Conservation (phyloP, 148 eudicot species). For the Fagopyrum homotropicum region DNA sequence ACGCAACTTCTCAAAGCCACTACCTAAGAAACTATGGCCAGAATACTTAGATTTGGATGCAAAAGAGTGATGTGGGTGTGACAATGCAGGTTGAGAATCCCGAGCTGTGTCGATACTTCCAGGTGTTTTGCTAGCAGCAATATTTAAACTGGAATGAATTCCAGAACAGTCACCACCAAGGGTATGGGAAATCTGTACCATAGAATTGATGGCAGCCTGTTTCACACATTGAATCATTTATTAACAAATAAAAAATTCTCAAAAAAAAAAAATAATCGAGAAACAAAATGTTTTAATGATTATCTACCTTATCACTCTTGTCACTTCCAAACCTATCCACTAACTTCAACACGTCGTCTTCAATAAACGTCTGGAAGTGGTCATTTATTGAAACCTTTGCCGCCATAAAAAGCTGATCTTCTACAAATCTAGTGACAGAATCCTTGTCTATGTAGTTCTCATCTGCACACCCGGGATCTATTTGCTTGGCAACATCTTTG, state of each 20-base stretch:
- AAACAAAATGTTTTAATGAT: background rate
- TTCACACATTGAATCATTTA: slow-evolving; percentile 5
- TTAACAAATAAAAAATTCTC: background rate
- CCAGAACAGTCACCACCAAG: slow-evolving; percentile 16
- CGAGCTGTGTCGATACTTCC: slow-evolving; percentile 11
- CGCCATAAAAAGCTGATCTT: slow-evolving; percentile 52
- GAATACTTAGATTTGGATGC: slow-evolving; percentile 20
- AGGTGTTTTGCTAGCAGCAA: background rate
- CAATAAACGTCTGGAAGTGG: slow-evolving; percentile 34
- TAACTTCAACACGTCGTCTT: slow-evolving; percentile 43
- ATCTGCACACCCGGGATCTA: slow-evolving; percentile 2
- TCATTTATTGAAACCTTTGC: slow-evolving; percentile 35
- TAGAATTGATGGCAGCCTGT: slow-evolving; percentile 38
- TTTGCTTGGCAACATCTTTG: slow-evolving; percentile 13
- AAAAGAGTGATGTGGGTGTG: slow-evolving; percentile 14
- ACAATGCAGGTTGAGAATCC: slow-evolving; percentile 19
- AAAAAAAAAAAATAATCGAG: background rate
- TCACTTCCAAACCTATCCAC: slow-evolving; percentile 23
- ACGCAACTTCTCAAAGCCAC: slow-evolving; percentile 45
- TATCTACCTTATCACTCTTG: slow-evolving; percentile 41
- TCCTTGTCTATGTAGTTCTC: slow-evolving; percentile 19
- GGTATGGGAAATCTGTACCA: slow-evolving; percentile 16
- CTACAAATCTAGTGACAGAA: slow-evolving; percentile 37
- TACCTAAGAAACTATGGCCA: slow-evolving; percentile 32
- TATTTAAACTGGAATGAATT: slow-evolving; percentile 12